Conservation (phyloP, 208 protist species). For the Leishmania major region DNA sequence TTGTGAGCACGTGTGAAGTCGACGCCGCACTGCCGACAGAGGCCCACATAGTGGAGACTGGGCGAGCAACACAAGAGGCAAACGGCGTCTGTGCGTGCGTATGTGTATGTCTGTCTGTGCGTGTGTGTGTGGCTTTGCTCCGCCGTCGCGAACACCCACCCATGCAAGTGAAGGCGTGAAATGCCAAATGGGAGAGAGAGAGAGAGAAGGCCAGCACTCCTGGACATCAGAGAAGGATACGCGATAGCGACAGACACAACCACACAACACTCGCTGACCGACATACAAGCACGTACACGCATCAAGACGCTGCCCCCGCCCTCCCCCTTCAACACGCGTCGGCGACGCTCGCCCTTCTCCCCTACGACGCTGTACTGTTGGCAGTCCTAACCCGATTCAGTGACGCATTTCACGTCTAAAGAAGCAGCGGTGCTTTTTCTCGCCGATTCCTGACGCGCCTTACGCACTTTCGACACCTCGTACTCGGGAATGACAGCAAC, state of each 20-base stretch:
- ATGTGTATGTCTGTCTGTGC: no score
- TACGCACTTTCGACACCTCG: conserved; percentile 64
- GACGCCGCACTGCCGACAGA: background rate
- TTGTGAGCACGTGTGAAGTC: background rate
- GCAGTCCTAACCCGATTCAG: background rate
- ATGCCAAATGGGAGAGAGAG: background rate
- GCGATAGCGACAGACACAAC: background rate
- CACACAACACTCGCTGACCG: background rate
- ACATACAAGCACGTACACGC: background rate
- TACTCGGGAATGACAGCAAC: conserved; percentile 83
- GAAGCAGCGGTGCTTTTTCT: background rate
- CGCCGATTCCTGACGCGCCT: conserved; percentile 6
- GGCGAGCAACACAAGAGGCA: background rate
- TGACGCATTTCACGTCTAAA: background rate
- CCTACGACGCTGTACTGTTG: background rate
- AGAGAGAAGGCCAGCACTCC: background rate
- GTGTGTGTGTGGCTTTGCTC: background rate
- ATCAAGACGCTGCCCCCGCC: background rate
- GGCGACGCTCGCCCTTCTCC: background rate
- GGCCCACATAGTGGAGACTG: background rate
- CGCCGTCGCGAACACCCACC: background rate
- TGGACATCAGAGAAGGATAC: background rate
- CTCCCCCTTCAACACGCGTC: background rate
- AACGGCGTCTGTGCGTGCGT: background rate
- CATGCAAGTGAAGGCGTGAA: background rate